phyloP scores from a whole-genome alignment of 129 eudicot species.

The Erigeron canadensis region DNA sequence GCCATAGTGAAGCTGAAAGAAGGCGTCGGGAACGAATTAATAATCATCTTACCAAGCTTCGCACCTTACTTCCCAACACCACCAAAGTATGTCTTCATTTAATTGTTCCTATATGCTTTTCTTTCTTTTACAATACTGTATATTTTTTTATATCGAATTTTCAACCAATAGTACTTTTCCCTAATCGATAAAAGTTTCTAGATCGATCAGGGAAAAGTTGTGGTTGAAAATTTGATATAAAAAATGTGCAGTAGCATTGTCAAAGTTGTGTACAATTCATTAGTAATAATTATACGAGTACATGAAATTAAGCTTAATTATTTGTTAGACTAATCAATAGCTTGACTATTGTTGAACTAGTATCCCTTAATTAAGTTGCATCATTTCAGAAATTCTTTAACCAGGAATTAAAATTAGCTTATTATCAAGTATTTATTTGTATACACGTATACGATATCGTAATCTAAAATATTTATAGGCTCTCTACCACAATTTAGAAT shows the following conservation, averaged over 20 bases:
- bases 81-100: constrained; percentile 59
- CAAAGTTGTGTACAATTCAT: background rate
- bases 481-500: too few species aligned
- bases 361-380: too few species aligned
- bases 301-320: background rate
- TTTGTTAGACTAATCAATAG: background rate
- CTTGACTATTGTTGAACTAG: background rate
- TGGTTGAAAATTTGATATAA: background rate
- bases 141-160: too few species aligned
- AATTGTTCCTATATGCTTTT: constrained; percentile 12
- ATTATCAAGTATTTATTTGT: too few species aligned
- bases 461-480: too few species aligned
- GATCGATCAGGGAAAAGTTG: background rate
- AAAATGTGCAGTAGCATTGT: background rate
- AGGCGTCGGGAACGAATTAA: constrained; percentile 84
- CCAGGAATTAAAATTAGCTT: too few species aligned
- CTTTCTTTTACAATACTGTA: too few species aligned
- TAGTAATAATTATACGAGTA: too few species aligned
- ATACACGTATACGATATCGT: too few species aligned
- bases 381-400: too few species aligned
- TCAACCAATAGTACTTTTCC: too few species aligned
- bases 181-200: too few species aligned
- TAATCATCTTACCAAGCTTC: constrained; percentile 80
- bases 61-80: constrained; percentile 80
- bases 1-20: constrained; percentile 94